Percentiles rank a stretch among this genome's conserved stretches.
phyloP scores from a whole-genome alignment of 305 asterid genomes.

The Fraxinus albicans region DNA sequence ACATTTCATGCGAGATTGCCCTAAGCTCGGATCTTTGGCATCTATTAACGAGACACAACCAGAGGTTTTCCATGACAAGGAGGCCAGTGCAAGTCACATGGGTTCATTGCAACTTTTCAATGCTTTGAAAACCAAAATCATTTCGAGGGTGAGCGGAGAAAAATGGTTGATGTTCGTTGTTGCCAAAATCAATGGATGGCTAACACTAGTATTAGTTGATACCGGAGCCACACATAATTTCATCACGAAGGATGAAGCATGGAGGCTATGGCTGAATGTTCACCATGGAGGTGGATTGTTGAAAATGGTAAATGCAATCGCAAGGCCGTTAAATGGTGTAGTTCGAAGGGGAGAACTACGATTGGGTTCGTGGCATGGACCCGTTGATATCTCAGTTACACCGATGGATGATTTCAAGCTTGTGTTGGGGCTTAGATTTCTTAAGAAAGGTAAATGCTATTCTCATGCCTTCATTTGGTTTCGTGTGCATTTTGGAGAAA shows the following conservation, averaged over 20 bases:
- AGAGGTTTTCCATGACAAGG: not conserved
- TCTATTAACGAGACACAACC: not conserved
- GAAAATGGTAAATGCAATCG: not conserved
- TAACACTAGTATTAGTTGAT: no score
- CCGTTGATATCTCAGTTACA: no score
- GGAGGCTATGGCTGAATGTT: not conserved
- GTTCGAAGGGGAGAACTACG: not conserved
- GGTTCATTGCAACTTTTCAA: not conserved
- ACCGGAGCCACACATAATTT: no score
- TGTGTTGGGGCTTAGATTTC: no score
- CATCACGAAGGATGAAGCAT: not conserved
- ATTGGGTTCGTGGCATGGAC: not conserved
- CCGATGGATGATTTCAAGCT: no score
- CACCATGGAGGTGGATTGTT: not conserved
- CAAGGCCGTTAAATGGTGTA: not conserved
- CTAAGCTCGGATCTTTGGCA: not conserved
- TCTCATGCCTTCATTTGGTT: no score
- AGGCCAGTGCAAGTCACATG: not conserved
- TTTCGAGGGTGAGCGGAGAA: no score
- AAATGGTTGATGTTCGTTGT: no score
- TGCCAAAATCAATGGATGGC: no score
- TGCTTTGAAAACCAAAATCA: no score
- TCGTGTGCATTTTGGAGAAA: no score
- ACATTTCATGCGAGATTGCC: not conserved
- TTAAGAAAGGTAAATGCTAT: no score